Conservation (phyloP, 768 basidiomycete species). For the Tremella mesenterica region DNA sequence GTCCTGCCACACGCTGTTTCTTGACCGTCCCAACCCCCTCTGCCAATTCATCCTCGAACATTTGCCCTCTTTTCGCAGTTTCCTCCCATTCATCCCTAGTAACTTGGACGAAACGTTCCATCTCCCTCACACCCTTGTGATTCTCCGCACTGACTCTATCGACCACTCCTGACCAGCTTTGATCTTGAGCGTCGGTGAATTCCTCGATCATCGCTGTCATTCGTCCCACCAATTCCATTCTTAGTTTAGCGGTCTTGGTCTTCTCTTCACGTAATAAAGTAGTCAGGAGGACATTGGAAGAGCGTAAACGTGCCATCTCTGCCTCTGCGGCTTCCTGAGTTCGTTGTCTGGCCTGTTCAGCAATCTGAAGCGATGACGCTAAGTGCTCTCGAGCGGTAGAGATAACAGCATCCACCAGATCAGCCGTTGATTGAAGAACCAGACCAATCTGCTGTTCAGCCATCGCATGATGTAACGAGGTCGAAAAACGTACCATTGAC, state of each 20-base stretch:
- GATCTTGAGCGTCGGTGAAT: constrained; percentile 62
- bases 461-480: background rate
- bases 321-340: constrained; percentile 20
- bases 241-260: constrained; percentile 57
- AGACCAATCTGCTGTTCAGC: constrained; percentile 28
- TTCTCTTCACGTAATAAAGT: constrained; percentile 61
- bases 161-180: constrained; percentile 56
- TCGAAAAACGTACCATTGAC: constrained; percentile 19
- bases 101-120: constrained; percentile 50
- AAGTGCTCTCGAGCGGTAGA: constrained; percentile 56
- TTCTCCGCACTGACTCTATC: constrained; percentile 54
- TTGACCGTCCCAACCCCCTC: constrained; percentile 4
- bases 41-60: constrained; percentile 47
- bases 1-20: constrained; percentile 17
- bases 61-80: constrained; percentile 51
- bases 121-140: constrained; percentile 50
- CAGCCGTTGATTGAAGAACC: constrained; percentile 54
- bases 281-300: constrained; percentile 61
- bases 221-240: constrained; percentile 64
- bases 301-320: constrained; percentile 54
- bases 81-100: constrained; percentile 27
- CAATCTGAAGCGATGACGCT: constrained; percentile 51
- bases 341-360: constrained; percentile 50
- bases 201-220: constrained; percentile 63
- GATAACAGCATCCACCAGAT: constrained; percentile 56